Conservation (phyloP, 2,329 filamentous ascomycete species). For the Blastomyces silverae region DNA sequence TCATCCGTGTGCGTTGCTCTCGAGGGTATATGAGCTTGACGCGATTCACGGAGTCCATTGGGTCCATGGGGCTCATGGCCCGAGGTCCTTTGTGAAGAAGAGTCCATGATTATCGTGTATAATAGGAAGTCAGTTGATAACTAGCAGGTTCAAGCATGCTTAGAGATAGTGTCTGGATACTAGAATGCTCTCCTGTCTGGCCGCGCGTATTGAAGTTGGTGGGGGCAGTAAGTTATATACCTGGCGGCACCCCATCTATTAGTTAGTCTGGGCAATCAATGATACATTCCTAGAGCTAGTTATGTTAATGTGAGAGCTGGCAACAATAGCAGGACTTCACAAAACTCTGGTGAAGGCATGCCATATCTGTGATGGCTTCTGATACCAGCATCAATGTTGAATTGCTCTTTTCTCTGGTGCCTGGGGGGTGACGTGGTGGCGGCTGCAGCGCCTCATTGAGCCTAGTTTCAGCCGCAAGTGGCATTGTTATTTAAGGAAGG, state of each 20-base stretch:
- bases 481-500: too few species aligned
- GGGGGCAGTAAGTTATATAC: constrained; percentile 4
- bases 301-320: neutral
- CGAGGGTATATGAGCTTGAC: constrained; percentile 13
- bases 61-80: neutral
- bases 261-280: neutral
- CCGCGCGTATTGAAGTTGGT: neutral
- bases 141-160: neutral
- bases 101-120: constrained; percentile 5
- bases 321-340: neutral
- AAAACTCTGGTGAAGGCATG: neutral
- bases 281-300: neutral
- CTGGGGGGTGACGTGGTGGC: neutral
- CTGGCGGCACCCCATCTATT: neutral
- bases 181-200: neutral
- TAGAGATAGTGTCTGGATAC: neutral
- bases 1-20: constrained; percentile 18
- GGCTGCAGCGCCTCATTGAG: neutral
- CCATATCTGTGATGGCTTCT: neutral
- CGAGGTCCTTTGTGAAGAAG: neutral
- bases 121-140: neutral
- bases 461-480: too few species aligned
- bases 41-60: neutral
- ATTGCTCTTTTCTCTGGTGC: neutral
- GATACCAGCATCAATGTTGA: neutral